These are phyloP conservation scores for Colletotrichum falcatum DNA, from an alignment of 2,329 filamentous ascomycete genomes.

Conservation along the genomic window DNA sequence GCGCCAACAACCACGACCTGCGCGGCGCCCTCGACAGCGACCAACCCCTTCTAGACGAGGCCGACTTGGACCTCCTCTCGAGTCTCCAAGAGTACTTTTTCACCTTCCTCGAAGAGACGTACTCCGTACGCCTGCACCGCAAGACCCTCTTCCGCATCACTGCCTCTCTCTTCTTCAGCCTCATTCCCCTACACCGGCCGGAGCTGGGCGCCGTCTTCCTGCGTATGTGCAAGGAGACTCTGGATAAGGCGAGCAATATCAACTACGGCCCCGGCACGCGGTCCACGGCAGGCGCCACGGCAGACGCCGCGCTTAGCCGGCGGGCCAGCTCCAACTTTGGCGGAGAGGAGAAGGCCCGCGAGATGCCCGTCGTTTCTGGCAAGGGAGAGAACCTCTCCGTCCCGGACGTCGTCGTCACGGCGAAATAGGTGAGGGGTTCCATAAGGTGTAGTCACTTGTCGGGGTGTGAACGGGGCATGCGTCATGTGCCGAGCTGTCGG, in stretches of 20 bases:
- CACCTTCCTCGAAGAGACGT: constrained; percentile 45
- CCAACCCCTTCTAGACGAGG: constrained; percentile 45
- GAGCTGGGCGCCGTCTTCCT: constrained; percentile 47
- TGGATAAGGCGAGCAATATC: constrained; percentile 44
- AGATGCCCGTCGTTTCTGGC: constrained; percentile 34
- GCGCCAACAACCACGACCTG: constrained; percentile 42
- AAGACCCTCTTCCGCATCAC: constrained; percentile 49
- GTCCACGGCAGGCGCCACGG: constrained; percentile 29
- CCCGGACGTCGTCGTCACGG: constrained; percentile 32
- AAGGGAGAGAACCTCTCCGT: constrained; percentile 33
- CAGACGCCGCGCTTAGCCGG: constrained; percentile 33
- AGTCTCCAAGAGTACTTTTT: constrained; percentile 46
- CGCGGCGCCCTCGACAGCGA: constrained; percentile 36
- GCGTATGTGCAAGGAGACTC: constrained; percentile 45
- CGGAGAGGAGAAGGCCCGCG: constrained; percentile 33
- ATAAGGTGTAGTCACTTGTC: background rate
- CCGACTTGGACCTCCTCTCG: constrained; percentile 44
- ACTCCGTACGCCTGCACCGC: constrained; percentile 45
- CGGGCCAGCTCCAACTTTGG: constrained; percentile 40
- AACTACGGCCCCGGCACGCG: constrained; percentile 40
- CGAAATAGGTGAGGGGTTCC: constrained; percentile 19
- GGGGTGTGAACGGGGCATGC: constrained; percentile 2
- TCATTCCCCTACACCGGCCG: constrained; percentile 47
- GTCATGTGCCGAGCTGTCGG: constrained; percentile 23
- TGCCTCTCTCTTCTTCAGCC: constrained; percentile 47